phyloP scores from a whole-genome alignment of 768 basidiomycete genomes.

The Kwoniella botswanensis region DNA sequence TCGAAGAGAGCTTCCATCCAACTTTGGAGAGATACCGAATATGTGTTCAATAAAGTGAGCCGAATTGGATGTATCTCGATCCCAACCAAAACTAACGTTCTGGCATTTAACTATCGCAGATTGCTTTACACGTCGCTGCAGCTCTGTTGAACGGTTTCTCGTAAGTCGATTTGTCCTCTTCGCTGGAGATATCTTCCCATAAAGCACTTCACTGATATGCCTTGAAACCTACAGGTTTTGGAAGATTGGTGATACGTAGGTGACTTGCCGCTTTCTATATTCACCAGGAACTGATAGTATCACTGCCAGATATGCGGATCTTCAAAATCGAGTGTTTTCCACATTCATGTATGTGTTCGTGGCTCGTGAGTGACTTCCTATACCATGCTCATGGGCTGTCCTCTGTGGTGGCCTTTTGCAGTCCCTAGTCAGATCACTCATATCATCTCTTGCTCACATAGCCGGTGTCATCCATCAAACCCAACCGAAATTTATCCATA shows the following conservation, averaged over 20 bases:
- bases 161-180: slow-evolving; percentile 7
- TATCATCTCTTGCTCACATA: slow-evolving; percentile 48
- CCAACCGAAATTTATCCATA: slow-evolving; percentile 77
- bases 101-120: neutral
- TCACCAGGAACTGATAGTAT: neutral
- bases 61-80: neutral
- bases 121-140: slow-evolving; percentile 27
- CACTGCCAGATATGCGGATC: slow-evolving; percentile 24
- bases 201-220: neutral
- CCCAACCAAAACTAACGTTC: neutral
- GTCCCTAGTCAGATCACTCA: no score
- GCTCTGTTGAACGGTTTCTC: slow-evolving; percentile 40
- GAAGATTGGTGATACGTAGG: slow-evolving; percentile 37
- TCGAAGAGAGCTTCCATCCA: slow-evolving; percentile 54
- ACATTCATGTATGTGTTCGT: slow-evolving; percentile 61
- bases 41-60: slow-evolving; percentile 57
- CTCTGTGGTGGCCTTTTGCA: no score
- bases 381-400: no score
- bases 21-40: slow-evolving; percentile 65
- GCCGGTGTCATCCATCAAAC: slow-evolving; percentile 77
- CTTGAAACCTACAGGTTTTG: slow-evolving; percentile 31
- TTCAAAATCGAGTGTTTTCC: slow-evolving; percentile 47
- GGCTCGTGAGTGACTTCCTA: slow-evolving; percentile 21
- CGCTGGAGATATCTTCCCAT: no score
- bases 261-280: neutral